Base-by-base conservation (phyloP, 1,139 yeast genomes). In the Kodamaea fungicola region DNA sequence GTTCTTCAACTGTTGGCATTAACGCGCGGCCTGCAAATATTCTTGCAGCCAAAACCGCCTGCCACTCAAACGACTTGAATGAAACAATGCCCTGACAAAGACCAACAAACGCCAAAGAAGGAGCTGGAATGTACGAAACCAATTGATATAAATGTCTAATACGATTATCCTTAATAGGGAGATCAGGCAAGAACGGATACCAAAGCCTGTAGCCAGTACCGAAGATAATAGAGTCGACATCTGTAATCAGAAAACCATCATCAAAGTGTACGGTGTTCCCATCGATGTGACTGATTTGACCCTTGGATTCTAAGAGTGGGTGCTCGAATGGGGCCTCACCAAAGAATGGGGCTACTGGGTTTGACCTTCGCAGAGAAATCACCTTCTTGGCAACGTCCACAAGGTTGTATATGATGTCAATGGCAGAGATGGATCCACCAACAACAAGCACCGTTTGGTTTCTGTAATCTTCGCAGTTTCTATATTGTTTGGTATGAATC, bases 161-260 rank as follows among this genome's bases (percentile, higher is more conserved):
- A 32, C 75, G 68, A 38, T 62, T 59, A 21, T 61, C 57, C 6
- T 58, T 41, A n/a, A 59, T 48, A 9, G 51, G 29, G 25, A 54
- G 47, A 38, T 62, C 57, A 8, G 60, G 52, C 42, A 73, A 54
- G 41, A 73, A 73, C n/a, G 76, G 76, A 29, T 67, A 47, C 38
- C 60, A 59, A 50, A 67, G 68, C 13, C 65, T 50, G 49, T 71
- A 74, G 5, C 79, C 80, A 2, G 80, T 74, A 46, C 77, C 73
- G 43, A 68, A 71, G 3, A 74, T 54, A 3, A 74, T 55, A 5
- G 40, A 37, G 46, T 74, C 78, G 31, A 73, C 59, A n/a, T 45
- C 51, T 6, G 49, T 38, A 7, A 48, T 60, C 3, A 27, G 34
- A 2, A 61, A 33, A 1, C 66, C 68, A 42, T 65, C 69, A 7